These are phyloP conservation scores for Fragaria iinumae DNA, from an alignment of 306 rosid species.

Conservation along the genomic window DNA sequence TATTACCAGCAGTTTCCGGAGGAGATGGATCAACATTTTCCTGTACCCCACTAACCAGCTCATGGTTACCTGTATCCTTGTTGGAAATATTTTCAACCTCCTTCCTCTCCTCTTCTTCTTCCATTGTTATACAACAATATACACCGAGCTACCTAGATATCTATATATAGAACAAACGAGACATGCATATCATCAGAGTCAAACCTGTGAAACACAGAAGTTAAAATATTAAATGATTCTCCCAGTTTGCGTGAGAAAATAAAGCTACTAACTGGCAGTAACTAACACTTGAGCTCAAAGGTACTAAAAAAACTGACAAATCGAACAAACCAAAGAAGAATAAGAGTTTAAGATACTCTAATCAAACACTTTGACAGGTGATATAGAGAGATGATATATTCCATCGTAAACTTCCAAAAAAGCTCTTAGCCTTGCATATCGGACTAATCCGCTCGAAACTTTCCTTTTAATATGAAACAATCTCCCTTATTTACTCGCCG, in stretches of 20 bases:
- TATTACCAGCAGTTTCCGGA: constrained; percentile 26
- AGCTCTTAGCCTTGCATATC: neutral
- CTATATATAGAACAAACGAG: neutral
- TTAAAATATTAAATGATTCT: constrained; percentile 3
- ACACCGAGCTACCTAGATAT: constrained; percentile 45
- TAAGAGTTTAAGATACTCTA: neutral
- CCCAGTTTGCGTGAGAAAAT: neutral
- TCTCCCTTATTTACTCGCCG: neutral
- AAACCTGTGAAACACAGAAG: constrained; percentile 11
- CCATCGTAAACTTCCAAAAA: constrained; percentile 3
- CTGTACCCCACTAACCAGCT: constrained; percentile 36
- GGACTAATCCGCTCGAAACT: constrained; percentile 5
- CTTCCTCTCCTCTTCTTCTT: constrained; percentile 66
- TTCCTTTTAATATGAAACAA: neutral
- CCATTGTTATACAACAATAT: constrained; percentile 43
- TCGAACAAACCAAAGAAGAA: constrained; percentile 7
- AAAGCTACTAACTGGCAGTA: neutral
- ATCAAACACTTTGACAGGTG: constrained; percentile 9
- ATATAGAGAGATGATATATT: constrained; percentile 6
- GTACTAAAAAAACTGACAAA: neutral
- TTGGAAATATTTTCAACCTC: constrained; percentile 36
- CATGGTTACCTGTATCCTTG: constrained; percentile 34
- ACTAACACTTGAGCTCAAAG: constrained; percentile 3
- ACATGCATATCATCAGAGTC: neutral
- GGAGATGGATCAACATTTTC: constrained; percentile 30